Evolutionary conservation across 768 basidiomycete genomes (phyloP), one percentile per base, ranked within the genome.

Genomic region (Mycena metata): DNA sequence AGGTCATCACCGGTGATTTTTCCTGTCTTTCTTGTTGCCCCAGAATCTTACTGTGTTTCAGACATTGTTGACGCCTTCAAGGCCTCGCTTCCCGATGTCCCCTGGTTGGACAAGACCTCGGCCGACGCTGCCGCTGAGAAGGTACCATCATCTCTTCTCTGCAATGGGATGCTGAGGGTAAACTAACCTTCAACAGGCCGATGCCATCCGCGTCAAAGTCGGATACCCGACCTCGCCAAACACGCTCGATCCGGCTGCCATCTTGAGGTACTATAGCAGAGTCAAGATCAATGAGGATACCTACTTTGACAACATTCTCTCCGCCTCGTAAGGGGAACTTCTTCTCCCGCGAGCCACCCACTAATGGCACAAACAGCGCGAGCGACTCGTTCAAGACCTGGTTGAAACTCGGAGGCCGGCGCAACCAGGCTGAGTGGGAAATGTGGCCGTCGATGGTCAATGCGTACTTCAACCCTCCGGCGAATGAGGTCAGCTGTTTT

Each of bases 91-190:
- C 79, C 84, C 5, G 76, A 87, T 59, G 85, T 98, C 57, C 86
- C 90, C 21, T 99, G 98, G 98, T 95, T 99, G 92, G 98, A 99
- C 76, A 79, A 90, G 52, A 80, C 89, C 70, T 95, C 95, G 3
- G 90, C 94, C 13, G 82, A 83, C 45, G 94, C 90, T 63, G 98
- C 98, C 6, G 89, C 90, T 16, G 88, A 91, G 75, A 99, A 99
- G 86, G 94, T 91, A 30, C 66, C 74, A 5, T 10, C 5, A 35
- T 12, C 57, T 45, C 33, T 42, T 69, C 69, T 59, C 23, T 5
- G 8, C 5, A 24, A 10, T 57, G 3, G n/a, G 19, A 46, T 39
- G 42, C 1, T n/a, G 19, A 41, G 35, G 36, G 15, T 7, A 65
- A 52, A 39, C 62, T 66, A 56, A 66, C 69, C 41, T 21, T 56